phyloP scores from a whole-genome alignment of 345 rosid genomes.

The Abelmoschus esculentus region DNA sequence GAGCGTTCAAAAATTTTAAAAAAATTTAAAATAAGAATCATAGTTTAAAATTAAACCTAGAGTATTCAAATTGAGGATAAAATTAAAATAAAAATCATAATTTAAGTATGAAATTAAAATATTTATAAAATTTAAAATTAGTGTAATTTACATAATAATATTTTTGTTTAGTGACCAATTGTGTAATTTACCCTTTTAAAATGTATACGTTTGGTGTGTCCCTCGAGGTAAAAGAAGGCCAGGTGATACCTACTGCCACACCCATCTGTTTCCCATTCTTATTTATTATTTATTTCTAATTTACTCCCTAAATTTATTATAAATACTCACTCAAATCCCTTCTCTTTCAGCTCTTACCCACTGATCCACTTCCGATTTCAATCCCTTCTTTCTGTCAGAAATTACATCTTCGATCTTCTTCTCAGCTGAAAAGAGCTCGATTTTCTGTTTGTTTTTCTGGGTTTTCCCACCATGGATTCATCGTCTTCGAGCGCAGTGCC shows the following conservation, averaged over 20 bases:
- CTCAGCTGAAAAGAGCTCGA: neutral
- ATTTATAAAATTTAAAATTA: too few relatives aligned
- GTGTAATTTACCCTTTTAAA: neutral
- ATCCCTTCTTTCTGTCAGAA: neutral
- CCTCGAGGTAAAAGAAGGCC: neutral
- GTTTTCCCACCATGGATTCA: slow-evolving; percentile 28
- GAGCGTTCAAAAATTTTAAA: too few relatives aligned
- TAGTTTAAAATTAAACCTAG: too few relatives aligned
- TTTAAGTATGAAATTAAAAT: too few relatives aligned
- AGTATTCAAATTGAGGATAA: too few relatives aligned
- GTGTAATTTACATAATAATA: too few relatives aligned
- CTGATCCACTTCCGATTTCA: neutral
- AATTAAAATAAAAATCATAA: too few relatives aligned
- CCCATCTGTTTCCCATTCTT: neutral
- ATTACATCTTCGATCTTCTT: neutral
- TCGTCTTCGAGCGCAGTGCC: slow-evolving; percentile 20
- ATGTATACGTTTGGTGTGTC: neutral
- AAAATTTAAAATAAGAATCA: too few relatives aligned
- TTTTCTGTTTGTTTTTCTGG: neutral
- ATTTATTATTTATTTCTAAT: neutral
- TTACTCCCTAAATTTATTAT: slow-evolving; percentile 23
- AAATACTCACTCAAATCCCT: slow-evolving; percentile 30
- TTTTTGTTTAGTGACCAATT: too few relatives aligned
- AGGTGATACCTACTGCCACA: slow-evolving; percentile 1
- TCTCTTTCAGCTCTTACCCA: slow-evolving; percentile 15